These are phyloP conservation scores for Tricholoma sp. DNA, from an alignment of 768 basidiomycete genomes.

Conservation along the genomic window DNA sequence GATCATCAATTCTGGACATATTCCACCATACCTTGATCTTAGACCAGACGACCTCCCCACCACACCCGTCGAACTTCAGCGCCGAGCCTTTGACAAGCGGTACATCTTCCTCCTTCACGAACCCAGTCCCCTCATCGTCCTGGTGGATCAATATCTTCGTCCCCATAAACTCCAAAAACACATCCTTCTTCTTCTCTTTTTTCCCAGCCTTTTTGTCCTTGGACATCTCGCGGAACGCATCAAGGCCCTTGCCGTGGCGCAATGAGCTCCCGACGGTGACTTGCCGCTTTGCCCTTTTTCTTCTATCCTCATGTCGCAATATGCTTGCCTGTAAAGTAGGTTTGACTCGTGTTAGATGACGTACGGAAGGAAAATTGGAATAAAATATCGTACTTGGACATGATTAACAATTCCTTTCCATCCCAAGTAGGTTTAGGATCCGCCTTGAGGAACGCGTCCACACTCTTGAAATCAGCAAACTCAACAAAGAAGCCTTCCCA, in stretches of 20 bases:
- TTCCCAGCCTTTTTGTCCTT: too few relatives aligned
- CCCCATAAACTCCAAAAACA: too few relatives aligned
- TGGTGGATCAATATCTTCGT: too few relatives aligned
- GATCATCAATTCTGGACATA: neutral
- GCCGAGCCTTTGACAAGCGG: slow-evolving; percentile 52
- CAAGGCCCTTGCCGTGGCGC: slow-evolving; percentile 36
- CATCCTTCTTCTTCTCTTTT: too few relatives aligned
- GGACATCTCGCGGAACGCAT: too few relatives aligned
- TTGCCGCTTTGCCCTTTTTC: slow-evolving; percentile 81
- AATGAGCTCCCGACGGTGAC: slow-evolving; percentile 51
- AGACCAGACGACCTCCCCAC: slow-evolving; percentile 39
- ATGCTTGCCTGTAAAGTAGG: slow-evolving; percentile 53
- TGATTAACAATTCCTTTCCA: too few relatives aligned
- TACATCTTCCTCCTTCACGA: slow-evolving; percentile 55
- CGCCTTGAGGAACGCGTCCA: too few relatives aligned
- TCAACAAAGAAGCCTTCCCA: slow-evolving; percentile 81
- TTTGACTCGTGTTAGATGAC: slow-evolving; percentile 38
- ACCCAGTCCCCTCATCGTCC: too few relatives aligned
- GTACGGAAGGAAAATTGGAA: too few relatives aligned
- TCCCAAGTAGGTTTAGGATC: too few relatives aligned
- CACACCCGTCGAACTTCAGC: too few relatives aligned
- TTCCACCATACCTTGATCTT: slow-evolving; percentile 42
- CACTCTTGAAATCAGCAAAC: slow-evolving; percentile 65
- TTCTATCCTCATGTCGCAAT: slow-evolving; percentile 94
- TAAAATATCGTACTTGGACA: too few relatives aligned